Base-by-base conservation (phyloP, 202 grass and related monocot genomes). In the Cymbopogon flexuosus region DNA sequence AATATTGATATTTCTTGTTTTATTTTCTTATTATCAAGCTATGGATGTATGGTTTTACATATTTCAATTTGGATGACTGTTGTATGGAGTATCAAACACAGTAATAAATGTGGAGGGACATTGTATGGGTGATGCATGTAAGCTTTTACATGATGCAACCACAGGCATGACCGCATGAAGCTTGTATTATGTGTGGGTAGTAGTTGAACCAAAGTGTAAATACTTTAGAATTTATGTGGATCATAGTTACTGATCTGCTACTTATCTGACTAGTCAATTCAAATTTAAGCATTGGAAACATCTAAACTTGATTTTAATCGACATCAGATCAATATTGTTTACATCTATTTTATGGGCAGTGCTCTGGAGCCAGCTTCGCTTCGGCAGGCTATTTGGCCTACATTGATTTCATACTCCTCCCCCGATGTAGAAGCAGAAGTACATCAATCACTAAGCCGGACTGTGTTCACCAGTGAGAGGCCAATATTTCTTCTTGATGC, bases 401-500 rank as follows among this genome's bases (percentile, higher is more conserved):
- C 82, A 2, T 64, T 93, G 49, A 78, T 63, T 70, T 91, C 86
- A 14, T 93, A 89, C 60, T 75, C 63, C n/a, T 89, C 86, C 29
- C 86, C 73, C 70, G 86, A 93, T 63, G 70, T 56, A 71, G 72
- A 91, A 84, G 86, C 81, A 73, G 84, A 76, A 61, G 86, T 83
- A 49, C 77, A 85, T 15, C 77, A 89, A 19, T 91, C 88, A 13
- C 52, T 91, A 54, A 89, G 84, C 76, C 84, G 81, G 37, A 87
- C 83, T 23, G 45, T 93, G 34, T 51, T 89, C 62, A 89, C 73
- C 33, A 89, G 78, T 51, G 91, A 74, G 72, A 89, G 84, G 41
- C 83, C 80, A 61, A 93, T 93, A 84, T 93, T 87, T 62, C 81
- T 93, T 70, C 84, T 93, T 43, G 91, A 93, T 57, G 77, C 88